phyloP scores from a whole-genome alignment of 2,329 filamentous ascomycete genomes.

The Aspergillus aculeatinus region DNA sequence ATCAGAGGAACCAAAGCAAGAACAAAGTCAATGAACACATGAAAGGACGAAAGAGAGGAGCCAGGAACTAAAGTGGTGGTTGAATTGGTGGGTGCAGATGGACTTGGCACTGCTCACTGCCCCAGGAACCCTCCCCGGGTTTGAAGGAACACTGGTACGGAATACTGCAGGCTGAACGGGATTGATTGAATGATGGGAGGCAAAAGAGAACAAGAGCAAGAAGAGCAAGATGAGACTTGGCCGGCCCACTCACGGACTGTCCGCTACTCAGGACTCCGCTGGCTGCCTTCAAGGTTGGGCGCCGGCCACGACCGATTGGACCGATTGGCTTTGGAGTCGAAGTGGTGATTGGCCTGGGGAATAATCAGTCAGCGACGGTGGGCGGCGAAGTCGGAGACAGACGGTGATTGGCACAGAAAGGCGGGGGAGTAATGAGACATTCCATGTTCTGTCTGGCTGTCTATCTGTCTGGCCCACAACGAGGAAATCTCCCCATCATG shows the following conservation, averaged over 20 bases:
- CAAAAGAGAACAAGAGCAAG: too few species aligned
- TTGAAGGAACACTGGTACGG: not conserved
- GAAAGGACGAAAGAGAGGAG: not conserved
- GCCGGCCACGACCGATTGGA: not conserved
- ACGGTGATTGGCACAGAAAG: not conserved
- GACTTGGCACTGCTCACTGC: not conserved
- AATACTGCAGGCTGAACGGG: not conserved
- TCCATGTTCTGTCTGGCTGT: not conserved
- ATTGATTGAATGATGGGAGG: not conserved
- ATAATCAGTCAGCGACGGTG: not conserved
- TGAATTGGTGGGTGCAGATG: not conserved
- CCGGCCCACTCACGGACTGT: not conserved
- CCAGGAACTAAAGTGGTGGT: not conserved
- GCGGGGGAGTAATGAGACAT: not conserved
- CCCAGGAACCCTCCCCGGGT: not conserved
- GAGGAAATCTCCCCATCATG: not conserved
- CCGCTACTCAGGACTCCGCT: not conserved
- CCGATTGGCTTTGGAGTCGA: not conserved
- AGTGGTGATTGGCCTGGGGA: not conserved
- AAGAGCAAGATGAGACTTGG: not conserved
- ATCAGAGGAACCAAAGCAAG: conserved; percentile 1
- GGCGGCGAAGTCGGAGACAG: not conserved
- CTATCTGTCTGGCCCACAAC: not conserved
- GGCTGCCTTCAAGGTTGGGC: not conserved
- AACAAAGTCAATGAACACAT: not conserved